Evolutionary conservation across 192 early-diverging fungal species (phyloP).

Genomic region (Haplosporangium gracile): DNA sequence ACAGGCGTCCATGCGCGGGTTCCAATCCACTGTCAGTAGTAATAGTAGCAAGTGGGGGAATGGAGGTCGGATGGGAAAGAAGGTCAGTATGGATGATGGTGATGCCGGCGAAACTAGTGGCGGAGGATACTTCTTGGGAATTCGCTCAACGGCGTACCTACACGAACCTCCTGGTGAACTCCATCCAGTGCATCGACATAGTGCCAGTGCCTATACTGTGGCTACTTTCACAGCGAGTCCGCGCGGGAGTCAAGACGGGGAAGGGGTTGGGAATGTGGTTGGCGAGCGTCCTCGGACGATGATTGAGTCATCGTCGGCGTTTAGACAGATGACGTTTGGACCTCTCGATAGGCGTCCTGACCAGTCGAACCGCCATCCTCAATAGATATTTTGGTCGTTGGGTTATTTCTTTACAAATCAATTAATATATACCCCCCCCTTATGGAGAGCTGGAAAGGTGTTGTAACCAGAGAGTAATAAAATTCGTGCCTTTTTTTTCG

Average conservation of each 20-base stretch:
- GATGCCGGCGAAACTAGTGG: neutral
- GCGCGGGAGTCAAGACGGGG: neutral
- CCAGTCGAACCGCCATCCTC: neutral
- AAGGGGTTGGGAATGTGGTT: neutral
- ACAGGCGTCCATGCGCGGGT: neutral
- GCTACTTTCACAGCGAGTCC: slow-evolving; percentile 7
- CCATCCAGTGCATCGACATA: neutral
- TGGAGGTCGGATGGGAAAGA: neutral
- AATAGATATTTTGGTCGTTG: neutral
- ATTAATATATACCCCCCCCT: too few relatives aligned
- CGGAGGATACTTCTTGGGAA: neutral
- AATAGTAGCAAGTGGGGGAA: neutral
- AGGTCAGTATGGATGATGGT: neutral
- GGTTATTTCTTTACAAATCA: too few relatives aligned
- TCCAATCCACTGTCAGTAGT: neutral
- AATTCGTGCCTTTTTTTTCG: too few relatives aligned
- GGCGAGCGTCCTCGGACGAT: neutral
- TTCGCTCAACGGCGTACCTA: neutral
- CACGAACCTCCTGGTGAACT: neutral
- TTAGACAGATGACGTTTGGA: neutral
- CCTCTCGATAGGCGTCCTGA: neutral
- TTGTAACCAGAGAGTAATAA: too few relatives aligned
- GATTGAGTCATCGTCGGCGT: neutral
- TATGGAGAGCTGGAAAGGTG: too few relatives aligned
- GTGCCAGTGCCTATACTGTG: slow-evolving; percentile 1